These are phyloP conservation scores for Suillus ampliporus DNA, from an alignment of 768 basidiomycete genomes.

Conservation along the genomic window DNA sequence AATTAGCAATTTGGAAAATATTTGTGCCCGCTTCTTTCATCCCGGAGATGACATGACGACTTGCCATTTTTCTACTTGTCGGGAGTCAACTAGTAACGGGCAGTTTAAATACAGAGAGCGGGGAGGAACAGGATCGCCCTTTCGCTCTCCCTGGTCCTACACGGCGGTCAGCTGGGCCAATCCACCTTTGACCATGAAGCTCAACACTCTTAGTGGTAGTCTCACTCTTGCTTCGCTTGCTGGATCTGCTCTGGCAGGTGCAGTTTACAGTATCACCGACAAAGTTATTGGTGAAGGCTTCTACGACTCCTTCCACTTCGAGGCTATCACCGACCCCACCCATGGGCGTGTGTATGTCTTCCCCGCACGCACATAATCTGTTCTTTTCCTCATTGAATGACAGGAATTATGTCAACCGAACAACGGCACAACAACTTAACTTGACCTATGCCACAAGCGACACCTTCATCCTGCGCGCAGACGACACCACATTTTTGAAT, in stretches of 20 bases:
- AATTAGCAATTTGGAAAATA: too few species aligned
- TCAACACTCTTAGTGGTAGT: slow-evolving; percentile 4
- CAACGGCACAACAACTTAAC: slow-evolving; percentile 31
- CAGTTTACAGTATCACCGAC: slow-evolving; percentile 39
- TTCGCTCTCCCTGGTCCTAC: neutral
- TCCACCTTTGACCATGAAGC: slow-evolving; percentile 22
- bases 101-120: neutral
- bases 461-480: slow-evolving; percentile 37
- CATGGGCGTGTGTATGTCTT: slow-evolving; percentile 65
- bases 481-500: slow-evolving; percentile 29
- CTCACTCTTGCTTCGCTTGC: slow-evolving; percentile 22
- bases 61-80: neutral
- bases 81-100: too few species aligned
- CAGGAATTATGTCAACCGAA: slow-evolving; percentile 33
- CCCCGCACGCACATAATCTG: neutral
- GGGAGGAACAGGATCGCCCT: neutral
- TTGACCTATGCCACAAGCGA: slow-evolving; percentile 35
- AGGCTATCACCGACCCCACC: slow-evolving; percentile 64
- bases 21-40: too few species aligned
- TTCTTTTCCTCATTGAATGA: slow-evolving; percentile 1
- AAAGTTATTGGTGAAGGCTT: slow-evolving; percentile 55
- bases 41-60: too few species aligned
- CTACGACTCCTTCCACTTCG: slow-evolving; percentile 51
- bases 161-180: neutral
- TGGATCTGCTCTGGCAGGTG: slow-evolving; percentile 20